Evolutionary conservation across 164 flowering plant species (phyloP), one percentile per base, ranked within the genome.

Genomic region (Brasenia schreberi): DNA sequence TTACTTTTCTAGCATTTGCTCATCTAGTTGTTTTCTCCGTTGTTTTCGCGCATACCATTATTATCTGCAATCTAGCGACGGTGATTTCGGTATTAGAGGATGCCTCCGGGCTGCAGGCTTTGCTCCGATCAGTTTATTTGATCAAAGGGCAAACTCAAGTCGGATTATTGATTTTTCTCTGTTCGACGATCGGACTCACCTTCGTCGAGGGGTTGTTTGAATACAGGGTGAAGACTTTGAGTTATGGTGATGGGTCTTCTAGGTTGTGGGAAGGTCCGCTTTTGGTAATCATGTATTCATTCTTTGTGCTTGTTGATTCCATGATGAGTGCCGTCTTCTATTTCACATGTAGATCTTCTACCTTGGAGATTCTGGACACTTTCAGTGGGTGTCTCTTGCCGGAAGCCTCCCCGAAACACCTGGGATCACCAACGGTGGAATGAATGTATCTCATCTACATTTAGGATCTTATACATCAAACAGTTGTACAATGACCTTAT

Each of bases 231-330:
- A 95, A 88, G 84, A 85, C 88, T 0, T 43, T 92, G 80, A 95
- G 98, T 75, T 92, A 95, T 76, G 99, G 99, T 70, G 99, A 95
- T 77, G 99, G 99, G 23, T 85, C 96, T 62, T 95, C 99, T 0
- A 85, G 97, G 77, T 67, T 92, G 18, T 95, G 99, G 99, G 97
- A 95, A 78, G 99, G 99, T 19, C 97, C 99, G n/a, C 83, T 95
- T 61, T 72, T 92, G 81, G 97, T 95, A 67, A 23, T 95, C 10
- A 85, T 95, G 97, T 85, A 92, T 71, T 89, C 97, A 10, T 90
- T 95, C 66, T 82, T 95, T 70, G 88, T 88, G 76, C 92, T 95
- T 65, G 76, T 90, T 62, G 97, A 95, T 81, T 84, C 87, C 64
- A 92, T 95, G 99, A 95, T 87, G 96, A 92, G 83, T 71, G 82